Percentiles rank a stretch among this genome's conserved stretches.
These are phyloP conservation scores for Fusarium agapanthi DNA, from an alignment of 2,329 filamentous ascomycete genomes.

Conservation along the genomic window DNA sequence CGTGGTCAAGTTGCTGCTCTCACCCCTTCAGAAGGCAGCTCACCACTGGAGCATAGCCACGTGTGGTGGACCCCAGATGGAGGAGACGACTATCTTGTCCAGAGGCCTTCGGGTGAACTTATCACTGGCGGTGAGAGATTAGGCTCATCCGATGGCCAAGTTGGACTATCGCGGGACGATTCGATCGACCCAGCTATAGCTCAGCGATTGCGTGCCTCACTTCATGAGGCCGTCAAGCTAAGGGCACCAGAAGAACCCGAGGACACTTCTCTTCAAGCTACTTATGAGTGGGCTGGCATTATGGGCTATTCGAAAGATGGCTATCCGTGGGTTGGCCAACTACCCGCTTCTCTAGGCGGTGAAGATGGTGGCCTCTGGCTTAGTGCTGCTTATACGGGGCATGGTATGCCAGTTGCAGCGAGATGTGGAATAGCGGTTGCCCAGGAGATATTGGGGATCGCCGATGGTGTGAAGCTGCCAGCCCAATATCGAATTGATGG, in stretches of 20 bases:
- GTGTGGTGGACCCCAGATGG: constrained; percentile 63
- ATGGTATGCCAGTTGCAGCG: constrained; percentile 80
- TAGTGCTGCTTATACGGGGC: constrained; percentile 74
- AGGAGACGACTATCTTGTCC: constrained; percentile 77
- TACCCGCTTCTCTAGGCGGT: constrained; percentile 63
- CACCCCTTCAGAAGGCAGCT: constrained; percentile 57
- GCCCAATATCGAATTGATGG: constrained; percentile 51
- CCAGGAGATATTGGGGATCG: constrained; percentile 61
- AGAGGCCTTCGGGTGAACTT: constrained; percentile 68
- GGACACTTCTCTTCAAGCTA: constrained; percentile 57
- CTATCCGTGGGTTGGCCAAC: constrained; percentile 74
- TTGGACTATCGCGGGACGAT: constrained; percentile 68
- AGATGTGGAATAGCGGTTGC: constrained; percentile 71
- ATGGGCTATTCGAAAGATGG: constrained; percentile 79
- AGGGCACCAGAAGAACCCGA: constrained; percentile 46
- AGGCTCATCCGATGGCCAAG: constrained; percentile 55
- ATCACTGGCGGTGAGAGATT: constrained; percentile 77
- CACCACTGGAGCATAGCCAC: constrained; percentile 65
- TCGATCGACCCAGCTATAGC: constrained; percentile 64
- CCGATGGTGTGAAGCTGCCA: constrained; percentile 54
- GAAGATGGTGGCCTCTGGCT: constrained; percentile 64
- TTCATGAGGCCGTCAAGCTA: constrained; percentile 55
- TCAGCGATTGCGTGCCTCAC: constrained; percentile 60
- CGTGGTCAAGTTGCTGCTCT: constrained; percentile 78
- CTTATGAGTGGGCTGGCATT: constrained; percentile 80